These are phyloP conservation scores for Vachellia collinsii DNA, from an alignment of 306 rosid species.

Conservation along the genomic window DNA sequence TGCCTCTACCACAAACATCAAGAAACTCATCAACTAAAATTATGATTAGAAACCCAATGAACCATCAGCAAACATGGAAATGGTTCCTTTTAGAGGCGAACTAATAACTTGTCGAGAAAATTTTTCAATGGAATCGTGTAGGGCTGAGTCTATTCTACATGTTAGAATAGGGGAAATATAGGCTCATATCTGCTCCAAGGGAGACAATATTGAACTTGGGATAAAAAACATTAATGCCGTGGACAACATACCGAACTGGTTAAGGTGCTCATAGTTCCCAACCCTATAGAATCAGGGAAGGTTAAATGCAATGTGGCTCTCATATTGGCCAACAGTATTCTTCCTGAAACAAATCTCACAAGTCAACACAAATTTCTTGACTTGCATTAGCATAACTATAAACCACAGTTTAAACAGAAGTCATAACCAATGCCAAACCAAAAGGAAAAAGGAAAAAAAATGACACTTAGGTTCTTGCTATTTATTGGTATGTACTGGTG, in stretches of 20 bases:
- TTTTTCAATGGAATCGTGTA: slow-evolving; percentile 58
- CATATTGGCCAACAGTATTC: slow-evolving; percentile 80
- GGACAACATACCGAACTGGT: too few relatives aligned
- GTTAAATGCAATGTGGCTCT: slow-evolving; percentile 78
- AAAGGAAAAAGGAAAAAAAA: slow-evolving; percentile 17
- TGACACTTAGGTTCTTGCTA: slow-evolving; percentile 85
- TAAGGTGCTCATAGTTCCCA: too few relatives aligned
- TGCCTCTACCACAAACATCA: slow-evolving; percentile 48
- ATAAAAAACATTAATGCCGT: slow-evolving; percentile 70
- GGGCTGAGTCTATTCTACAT: slow-evolving; percentile 58
- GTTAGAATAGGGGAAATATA: slow-evolving; percentile 60
- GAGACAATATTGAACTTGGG: slow-evolving; percentile 88
- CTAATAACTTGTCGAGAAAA: neutral
- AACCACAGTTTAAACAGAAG: neutral
- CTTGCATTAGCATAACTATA: neutral
- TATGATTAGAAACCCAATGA: neutral
- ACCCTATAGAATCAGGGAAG: slow-evolving; percentile 69
- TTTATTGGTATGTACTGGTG: slow-evolving; percentile 98
- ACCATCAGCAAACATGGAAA: neutral
- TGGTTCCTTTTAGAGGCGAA: neutral
- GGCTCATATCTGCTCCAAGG: slow-evolving; percentile 65
- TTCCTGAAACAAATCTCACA: slow-evolving; percentile 48
- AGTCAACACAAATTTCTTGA: slow-evolving; percentile 1
- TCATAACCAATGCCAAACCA: neutral
- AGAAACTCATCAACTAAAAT: neutral